phyloP scores from a whole-genome alignment of 2,329 filamentous ascomycete species.

The Hymenoscyphus fraxineus region DNA sequence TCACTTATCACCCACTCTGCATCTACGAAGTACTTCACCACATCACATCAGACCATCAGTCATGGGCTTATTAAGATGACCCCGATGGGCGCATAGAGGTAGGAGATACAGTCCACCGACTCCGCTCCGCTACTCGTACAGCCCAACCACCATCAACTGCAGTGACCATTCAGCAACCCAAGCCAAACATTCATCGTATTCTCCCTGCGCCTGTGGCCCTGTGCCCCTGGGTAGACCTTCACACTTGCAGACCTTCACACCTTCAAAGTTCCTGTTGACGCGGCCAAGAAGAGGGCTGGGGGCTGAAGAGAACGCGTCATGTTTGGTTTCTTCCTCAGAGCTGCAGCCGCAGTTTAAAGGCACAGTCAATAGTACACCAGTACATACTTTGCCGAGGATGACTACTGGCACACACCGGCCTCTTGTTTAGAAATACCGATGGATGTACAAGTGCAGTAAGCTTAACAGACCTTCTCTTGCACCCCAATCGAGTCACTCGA shows the following conservation, averaged over 20 bases:
- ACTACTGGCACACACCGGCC: too few species aligned
- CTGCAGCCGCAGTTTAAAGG: neutral
- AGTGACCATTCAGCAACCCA: neutral
- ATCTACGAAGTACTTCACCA: neutral
- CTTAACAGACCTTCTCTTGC: too few species aligned
- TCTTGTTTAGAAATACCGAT: too few species aligned
- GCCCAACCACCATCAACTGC: neutral
- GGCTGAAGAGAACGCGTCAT: neutral
- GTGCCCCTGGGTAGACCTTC: neutral
- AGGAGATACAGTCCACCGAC: neutral
- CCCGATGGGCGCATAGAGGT: neutral
- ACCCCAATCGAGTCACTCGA: neutral
- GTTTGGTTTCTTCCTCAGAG: neutral
- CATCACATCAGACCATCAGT: neutral
- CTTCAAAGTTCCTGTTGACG: neutral
- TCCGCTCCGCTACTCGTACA: too few species aligned
- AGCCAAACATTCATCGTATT: conserved; percentile 1
- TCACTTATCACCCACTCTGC: too few species aligned
- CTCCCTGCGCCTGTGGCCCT: neutral
- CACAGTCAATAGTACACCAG: neutral
- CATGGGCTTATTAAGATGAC: neutral
- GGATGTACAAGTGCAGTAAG: too few species aligned
- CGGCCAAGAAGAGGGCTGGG: neutral
- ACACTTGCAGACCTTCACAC: too few species aligned
- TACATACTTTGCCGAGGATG: too few species aligned